Conservation (phyloP, 352 stramenopile species). For the Pythium guiyangense region DNA sequence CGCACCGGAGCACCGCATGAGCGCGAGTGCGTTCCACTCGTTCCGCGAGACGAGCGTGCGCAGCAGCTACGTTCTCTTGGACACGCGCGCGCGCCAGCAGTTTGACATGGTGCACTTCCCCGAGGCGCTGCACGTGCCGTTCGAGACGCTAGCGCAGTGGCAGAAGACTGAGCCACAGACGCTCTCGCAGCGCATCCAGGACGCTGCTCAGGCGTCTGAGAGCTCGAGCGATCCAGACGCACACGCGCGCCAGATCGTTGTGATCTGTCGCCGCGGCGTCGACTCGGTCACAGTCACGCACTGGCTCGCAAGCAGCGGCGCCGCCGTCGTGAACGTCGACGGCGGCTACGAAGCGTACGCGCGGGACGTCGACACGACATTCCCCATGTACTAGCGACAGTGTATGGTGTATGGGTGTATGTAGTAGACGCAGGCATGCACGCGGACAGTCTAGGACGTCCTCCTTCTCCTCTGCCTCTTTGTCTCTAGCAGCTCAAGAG, state of each 20-base stretch:
- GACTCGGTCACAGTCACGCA: conserved; percentile 57
- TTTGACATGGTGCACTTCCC: conserved; percentile 79
- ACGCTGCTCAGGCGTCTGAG: neutral
- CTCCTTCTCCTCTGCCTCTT: neutral
- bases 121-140: conserved; percentile 63
- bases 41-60: conserved; percentile 14
- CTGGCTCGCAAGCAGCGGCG: conserved; percentile 45
- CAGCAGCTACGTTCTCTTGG: conserved; percentile 44
- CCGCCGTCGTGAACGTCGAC: conserved; percentile 51
- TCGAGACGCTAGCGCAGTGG: conserved; percentile 27
- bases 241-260: conserved; percentile 16
- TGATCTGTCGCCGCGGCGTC: conserved; percentile 79
- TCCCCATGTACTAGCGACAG: conserved; percentile 67
- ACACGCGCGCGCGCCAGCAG: conserved; percentile 48
- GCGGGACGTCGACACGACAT: conserved; percentile 36
- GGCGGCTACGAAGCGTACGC: conserved; percentile 72
- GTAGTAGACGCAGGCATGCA: neutral
- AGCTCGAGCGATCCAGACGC: neutral
- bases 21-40: conserved; percentile 27
- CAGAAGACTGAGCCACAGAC: conserved; percentile 1
- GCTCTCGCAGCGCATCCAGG: neutral
- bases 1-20: conserved; percentile 26
- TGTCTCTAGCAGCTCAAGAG: conserved; percentile 14
- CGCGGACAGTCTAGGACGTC: neutral
- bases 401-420: neutral